Base-by-base conservation (phyloP, 345 rosid genomes). In the Theobroma cacao region DNA sequence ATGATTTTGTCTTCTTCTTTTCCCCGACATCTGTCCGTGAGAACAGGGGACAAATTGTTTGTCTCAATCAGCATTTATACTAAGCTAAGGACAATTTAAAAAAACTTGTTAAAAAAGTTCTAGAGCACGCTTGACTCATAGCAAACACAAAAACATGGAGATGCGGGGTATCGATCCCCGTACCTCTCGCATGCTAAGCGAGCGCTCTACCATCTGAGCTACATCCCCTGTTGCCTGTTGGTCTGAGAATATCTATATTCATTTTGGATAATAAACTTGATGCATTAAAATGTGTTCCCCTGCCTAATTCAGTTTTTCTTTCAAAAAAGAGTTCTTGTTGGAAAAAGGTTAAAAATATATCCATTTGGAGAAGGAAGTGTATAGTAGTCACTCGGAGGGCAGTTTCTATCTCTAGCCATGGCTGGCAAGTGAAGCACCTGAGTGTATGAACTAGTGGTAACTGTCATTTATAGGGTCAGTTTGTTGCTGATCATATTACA, bases 131-230 rank as follows among this genome's bases (percentile, higher is more conserved):
- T 55, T 55, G 4, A 9, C 4, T 7, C 11, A 53, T 13, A 52
- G 26, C 22, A 3, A 55, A 17, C 1, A n/a, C 7, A 55, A 24
- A 18, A 22, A 13, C 0, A 1, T 91, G 96, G 93, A 89, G 90
- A 93, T 89, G 97, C 89, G 91, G 90, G 93, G 93, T 87, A 93
- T 91, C 91, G 92, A 90, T 88, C 91, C 93, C 91, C 82, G 91
- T 90, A 75, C 92, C 95, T 90, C 98, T 91, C 91, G 91, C 88
- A 84, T 89, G 88, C 87, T 84, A 89, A 87, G 88, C 87, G 85
- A 86, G 89, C 87, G 86, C 89, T 88, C 90, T 86, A 89, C 88
- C 91, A 88, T 86, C 85, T 86, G 89, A 90, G 89, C 89, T 84
- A 86, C 86, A 84, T 83, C 88, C 88, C 86, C 87, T 20, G 5